Evolutionary conservation across 73 alveolate genomes (phyloP).

Genomic region (Tetrahymena elliotti): DNA sequence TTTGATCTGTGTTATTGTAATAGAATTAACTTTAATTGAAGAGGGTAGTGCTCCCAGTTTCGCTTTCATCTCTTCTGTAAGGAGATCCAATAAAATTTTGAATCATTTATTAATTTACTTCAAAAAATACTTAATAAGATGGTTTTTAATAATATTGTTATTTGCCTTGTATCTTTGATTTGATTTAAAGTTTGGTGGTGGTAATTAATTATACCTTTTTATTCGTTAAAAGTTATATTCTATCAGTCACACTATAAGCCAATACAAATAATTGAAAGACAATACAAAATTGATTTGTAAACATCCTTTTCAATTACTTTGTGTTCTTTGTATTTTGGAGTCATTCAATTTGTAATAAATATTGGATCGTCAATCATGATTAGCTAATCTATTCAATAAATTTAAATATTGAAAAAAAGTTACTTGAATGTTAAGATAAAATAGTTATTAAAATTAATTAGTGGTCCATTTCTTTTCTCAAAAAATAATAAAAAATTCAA

Average conservation of each 20-base stretch:
- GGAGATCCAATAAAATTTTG: not conserved
- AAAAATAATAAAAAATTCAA: not conserved
- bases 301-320: not conserved
- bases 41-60: not conserved
- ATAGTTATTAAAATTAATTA: no score
- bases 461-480: not conserved
- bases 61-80: not conserved
- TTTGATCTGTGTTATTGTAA: not conserved
- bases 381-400: not conserved
- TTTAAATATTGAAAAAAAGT: not conserved
- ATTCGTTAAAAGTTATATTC: not conserved
- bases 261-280: not conserved
- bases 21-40: not conserved
- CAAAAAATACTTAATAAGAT: no score
- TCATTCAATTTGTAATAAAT: not conserved
- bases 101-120: not conserved
- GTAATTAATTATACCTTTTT: not conserved
- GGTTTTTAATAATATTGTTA: no score
- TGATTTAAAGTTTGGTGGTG: not conserved
- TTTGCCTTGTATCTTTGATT: not conserved
- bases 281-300: not conserved
- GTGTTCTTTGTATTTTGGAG: not conserved
- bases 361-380: not conserved
- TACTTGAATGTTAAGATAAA: not conserved
- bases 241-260: not conserved